phyloP scores from a whole-genome alignment of 148 eudicot species.

The Nepenthes gracilis region DNA sequence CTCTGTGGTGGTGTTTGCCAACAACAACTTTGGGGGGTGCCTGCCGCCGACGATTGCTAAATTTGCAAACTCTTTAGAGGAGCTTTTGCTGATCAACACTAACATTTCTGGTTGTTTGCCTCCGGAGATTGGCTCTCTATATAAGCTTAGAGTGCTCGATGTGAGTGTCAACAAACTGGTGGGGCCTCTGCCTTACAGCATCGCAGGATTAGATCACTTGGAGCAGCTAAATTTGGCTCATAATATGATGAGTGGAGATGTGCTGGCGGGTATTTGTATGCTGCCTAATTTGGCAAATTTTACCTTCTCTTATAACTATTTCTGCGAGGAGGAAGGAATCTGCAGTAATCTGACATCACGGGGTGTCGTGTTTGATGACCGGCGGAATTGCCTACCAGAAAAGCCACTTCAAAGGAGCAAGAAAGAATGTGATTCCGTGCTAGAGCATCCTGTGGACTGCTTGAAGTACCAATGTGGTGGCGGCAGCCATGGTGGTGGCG shows the following conservation, averaged over 20 bases:
- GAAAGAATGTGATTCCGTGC: slow-evolving; percentile 44
- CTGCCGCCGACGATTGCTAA: slow-evolving; percentile 53
- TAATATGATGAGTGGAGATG: slow-evolving; percentile 51
- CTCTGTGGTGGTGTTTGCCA: slow-evolving; percentile 53
- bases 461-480: slow-evolving; percentile 21
- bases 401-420: slow-evolving; percentile 57
- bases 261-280: slow-evolving; percentile 41
- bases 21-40: slow-evolving; percentile 49
- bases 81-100: slow-evolving; percentile 43
- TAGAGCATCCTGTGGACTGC: slow-evolving; percentile 54
- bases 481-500: neutral
- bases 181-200: slow-evolving; percentile 50
- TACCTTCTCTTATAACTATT: slow-evolving; percentile 50
- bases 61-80: slow-evolving; percentile 45
- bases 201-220: slow-evolving; percentile 45
- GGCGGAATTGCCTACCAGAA: slow-evolving; percentile 50
- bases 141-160: slow-evolving; percentile 48
- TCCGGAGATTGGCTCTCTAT: slow-evolving; percentile 40
- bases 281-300: slow-evolving; percentile 48
- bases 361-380: slow-evolving; percentile 37
- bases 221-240: slow-evolving; percentile 51
- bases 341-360: slow-evolving; percentile 40
- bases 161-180: slow-evolving; percentile 40
- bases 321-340: slow-evolving; percentile 52
- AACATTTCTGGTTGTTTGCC: slow-evolving; percentile 57